phyloP scores from a whole-genome alignment of 2,329 filamentous ascomycete species.

The Ophiocordyceps camponoti-saundersi region DNA sequence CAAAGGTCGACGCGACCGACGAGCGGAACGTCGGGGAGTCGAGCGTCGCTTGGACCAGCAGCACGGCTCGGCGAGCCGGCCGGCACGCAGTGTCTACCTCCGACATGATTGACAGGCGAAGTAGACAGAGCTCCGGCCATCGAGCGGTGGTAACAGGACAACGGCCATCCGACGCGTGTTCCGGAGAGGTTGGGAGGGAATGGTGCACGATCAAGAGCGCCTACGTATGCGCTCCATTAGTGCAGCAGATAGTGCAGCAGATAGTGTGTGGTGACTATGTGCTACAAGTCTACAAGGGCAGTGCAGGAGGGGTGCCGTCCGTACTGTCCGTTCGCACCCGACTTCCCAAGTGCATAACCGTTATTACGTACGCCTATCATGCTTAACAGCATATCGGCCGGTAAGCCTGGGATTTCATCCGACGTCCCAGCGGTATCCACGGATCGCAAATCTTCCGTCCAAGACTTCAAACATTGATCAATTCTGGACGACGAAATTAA shows the following conservation, averaged over 20 bases:
- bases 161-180: neutral
- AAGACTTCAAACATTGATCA: neutral
- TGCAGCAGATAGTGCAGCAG: no score
- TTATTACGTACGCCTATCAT: neutral
- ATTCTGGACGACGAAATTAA: neutral
- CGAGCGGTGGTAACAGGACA: neutral
- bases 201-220: neutral
- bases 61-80: conserved; percentile 27
- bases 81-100: conserved; percentile 6
- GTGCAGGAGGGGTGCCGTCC: no score
- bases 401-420: neutral
- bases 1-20: conserved; percentile 68
- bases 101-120: conserved; percentile 4
- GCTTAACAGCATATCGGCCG: neutral
- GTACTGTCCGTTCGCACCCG: neutral
- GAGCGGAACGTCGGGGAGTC: conserved; percentile 94
- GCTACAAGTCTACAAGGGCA: no score
- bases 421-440: no score
- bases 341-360: neutral
- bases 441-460: no score
- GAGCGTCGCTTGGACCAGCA: conserved; percentile 86
- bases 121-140: neutral
- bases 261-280: no score
- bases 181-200: neutral
- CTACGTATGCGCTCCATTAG: no score